Percentiles rank a stretch among this genome's conserved stretches.
Conservation (phyloP, 1,284 basidiomycete species). For the Xerocomus alliaceus region DNA sequence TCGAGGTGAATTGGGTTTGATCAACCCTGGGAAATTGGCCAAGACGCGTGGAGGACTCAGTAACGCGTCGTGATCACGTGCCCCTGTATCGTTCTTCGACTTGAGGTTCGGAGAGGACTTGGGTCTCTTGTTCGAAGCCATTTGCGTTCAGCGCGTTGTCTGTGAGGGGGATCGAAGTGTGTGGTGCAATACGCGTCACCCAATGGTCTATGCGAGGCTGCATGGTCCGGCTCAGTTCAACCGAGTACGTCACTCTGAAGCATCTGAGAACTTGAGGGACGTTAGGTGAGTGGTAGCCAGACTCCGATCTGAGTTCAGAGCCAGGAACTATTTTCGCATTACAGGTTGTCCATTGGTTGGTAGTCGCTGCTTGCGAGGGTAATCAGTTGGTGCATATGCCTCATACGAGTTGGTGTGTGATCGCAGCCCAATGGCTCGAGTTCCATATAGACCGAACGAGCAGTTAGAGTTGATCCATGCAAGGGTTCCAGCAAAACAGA, state of each 20-base stretch:
- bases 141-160: background rate
- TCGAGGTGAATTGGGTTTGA: constrained; percentile 17
- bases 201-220: constrained; percentile 12
- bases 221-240: constrained; percentile 12
- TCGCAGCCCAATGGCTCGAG: too few species aligned
- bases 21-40: constrained; percentile 40
- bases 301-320: too few species aligned
- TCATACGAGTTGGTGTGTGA: too few species aligned
- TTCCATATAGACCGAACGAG: too few species aligned
- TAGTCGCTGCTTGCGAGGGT: too few species aligned
- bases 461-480: too few species aligned
- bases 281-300: too few species aligned
- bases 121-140: constrained; percentile 12
- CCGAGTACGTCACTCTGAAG: constrained; percentile 28
- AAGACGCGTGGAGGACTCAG: constrained; percentile 26
- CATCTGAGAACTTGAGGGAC: too few species aligned
- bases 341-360: too few species aligned
- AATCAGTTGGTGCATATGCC: too few species aligned
- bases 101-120: background rate
- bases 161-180: background rate
- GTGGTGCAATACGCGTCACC: background rate
- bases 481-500: too few species aligned
- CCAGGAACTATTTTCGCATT: too few species aligned
- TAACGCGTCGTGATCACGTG: constrained; percentile 39
- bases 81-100: background rate